Base-by-base conservation (phyloP, 208 protist species). In the Wallacemonas rigidus region DNA sequence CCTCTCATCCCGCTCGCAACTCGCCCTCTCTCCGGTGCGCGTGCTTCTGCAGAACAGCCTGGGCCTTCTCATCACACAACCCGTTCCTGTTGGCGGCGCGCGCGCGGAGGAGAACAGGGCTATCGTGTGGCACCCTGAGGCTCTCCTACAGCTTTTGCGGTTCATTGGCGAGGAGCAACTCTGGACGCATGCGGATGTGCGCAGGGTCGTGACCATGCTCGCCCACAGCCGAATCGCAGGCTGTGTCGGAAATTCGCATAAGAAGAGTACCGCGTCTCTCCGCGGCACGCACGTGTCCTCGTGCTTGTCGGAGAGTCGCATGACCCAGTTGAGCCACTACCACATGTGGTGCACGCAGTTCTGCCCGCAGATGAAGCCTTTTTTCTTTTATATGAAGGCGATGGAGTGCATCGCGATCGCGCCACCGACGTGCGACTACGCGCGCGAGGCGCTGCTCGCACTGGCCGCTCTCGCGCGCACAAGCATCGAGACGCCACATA, bases 261-360 rank as follows among this genome's bases (percentile, higher is more conserved):
- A 26, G 26, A 26, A 26, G 26, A 26, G 26, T 0, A 26, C 26
- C 26, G 26, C 26, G 26, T 26, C 26, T 26, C 26, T 26, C 26
- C 26, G 26, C 26, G 26, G 26, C 26, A 26, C 26, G 26, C 26
- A 26, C 26, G 26, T 26, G 26, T 26, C 26, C 26, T 26, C 26
- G 26, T 26, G 26, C 26, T 26, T 26, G 26, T 26, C 26, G 26
- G 26, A 26, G 26, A 26, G 26, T 26, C 26, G 45, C 45, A 50
- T 50, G 8, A 12, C 80, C 14, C 65, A 45, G 2, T 60, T 89
- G 9, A 88, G 81, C 35, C 89, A 94, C 68, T 92, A 87, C 85
- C 82, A 94, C 67, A 78, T 94, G 64, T 80, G 87, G 64, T 94
- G 89, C 80, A 92, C 85, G 12, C 72, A 73, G 38, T 76, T 81